Conservation (phyloP, 2,329 filamentous ascomycete genomes). For the Cladosporium halotolerans region DNA sequence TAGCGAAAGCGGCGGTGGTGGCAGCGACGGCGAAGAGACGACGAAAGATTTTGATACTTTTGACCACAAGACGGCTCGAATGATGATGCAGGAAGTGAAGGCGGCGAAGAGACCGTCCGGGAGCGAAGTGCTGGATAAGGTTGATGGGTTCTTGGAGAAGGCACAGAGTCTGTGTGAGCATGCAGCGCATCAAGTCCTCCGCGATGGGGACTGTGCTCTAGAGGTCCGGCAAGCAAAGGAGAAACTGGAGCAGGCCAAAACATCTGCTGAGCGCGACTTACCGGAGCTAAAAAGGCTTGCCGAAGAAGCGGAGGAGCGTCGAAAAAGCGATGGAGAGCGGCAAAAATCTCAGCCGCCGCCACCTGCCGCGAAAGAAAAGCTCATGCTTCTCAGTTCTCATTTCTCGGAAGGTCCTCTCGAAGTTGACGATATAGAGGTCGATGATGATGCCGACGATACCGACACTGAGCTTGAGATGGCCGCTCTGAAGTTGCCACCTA, state of each 20-base stretch:
- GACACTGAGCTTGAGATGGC: slow-evolving; percentile 7
- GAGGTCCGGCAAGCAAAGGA: slow-evolving; percentile 66
- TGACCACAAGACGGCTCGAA: neutral
- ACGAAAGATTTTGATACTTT: slow-evolving; percentile 1
- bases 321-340: slow-evolving; percentile 20
- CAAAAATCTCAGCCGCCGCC: slow-evolving; percentile 12
- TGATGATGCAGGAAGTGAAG: neutral
- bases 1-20: slow-evolving; percentile 21
- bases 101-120: slow-evolving; percentile 13
- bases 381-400: slow-evolving; percentile 12
- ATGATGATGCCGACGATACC: slow-evolving; percentile 6
- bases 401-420: neutral
- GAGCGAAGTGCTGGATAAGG: slow-evolving; percentile 46
- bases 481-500: slow-evolving; percentile 6
- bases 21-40: slow-evolving; percentile 30
- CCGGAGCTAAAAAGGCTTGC: slow-evolving; percentile 19
- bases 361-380: slow-evolving; percentile 9
- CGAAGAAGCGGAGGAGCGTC: slow-evolving; percentile 21
- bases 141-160: slow-evolving; percentile 72
- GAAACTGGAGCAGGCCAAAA: slow-evolving; percentile 58
- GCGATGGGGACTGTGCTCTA: slow-evolving; percentile 74
- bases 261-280: slow-evolving; percentile 35
- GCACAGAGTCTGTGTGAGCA: slow-evolving; percentile 78
- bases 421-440: slow-evolving; percentile 6
- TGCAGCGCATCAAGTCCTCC: slow-evolving; percentile 82